These are phyloP conservation scores for Gnetum montanum DNA, from an alignment of 75 land plant genomes.

Conservation along the genomic window DNA sequence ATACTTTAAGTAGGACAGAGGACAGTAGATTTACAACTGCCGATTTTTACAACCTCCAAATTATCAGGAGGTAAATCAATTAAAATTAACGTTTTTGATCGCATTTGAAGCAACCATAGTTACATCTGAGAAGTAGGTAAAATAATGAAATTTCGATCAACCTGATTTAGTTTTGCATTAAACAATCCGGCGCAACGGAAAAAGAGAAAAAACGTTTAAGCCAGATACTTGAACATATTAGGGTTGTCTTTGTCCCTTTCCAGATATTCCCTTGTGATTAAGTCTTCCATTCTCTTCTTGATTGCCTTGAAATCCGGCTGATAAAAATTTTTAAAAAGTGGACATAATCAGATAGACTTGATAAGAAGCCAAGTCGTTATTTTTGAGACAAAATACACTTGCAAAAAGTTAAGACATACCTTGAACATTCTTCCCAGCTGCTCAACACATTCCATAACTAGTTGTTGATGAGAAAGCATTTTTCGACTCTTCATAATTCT, in stretches of 20 bases:
- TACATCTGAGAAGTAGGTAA: too few species aligned
- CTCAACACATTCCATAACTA: conserved; percentile 88
- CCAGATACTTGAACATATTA: conserved; percentile 68
- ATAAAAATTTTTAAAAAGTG: not conserved
- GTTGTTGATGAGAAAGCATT: conserved; percentile 61
- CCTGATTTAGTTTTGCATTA: too few species aligned
- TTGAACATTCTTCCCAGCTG: conserved; percentile 90
- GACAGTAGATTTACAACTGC: too few species aligned
- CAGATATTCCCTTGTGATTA: conserved; percentile 75
- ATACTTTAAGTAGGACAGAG: too few species aligned
- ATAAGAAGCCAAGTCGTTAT: too few species aligned
- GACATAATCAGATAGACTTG: not conserved
- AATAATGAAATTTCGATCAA: too few species aligned
- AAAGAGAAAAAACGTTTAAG: conserved; percentile 41
- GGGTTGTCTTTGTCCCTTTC: conserved; percentile 83
- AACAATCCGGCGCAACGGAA: not conserved
- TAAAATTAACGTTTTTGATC: too few species aligned
- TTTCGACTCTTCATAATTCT: conserved; percentile 95
- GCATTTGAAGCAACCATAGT: too few species aligned
- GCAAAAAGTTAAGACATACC: conserved; percentile 20
- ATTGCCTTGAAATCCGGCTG: conserved; percentile 93
- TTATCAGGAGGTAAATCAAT: too few species aligned
- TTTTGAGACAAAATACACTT: not conserved
- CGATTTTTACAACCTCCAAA: too few species aligned
- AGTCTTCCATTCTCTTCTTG: conserved; percentile 81